These are phyloP conservation scores for Zymoseptoria brevis DNA, from an alignment of 2,329 filamentous ascomycete genomes.

Conservation along the genomic window DNA sequence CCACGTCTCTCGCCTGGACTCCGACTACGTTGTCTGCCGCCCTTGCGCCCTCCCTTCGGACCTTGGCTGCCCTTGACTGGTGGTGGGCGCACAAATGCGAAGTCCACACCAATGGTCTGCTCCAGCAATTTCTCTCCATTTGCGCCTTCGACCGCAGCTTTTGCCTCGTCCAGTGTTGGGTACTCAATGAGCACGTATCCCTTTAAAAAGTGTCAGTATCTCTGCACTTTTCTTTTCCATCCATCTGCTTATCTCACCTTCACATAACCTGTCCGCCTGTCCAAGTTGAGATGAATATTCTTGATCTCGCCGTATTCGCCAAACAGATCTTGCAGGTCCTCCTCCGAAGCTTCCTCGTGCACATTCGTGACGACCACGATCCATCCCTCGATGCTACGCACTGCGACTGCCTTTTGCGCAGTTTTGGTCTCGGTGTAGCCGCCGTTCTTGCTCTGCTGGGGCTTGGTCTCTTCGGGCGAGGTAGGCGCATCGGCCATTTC, in stretches of 20 bases:
- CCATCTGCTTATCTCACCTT: conserved; percentile 49
- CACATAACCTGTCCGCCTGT: conserved; percentile 75
- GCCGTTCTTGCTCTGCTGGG: conserved; percentile 15
- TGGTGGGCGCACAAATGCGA: conserved; percentile 75
- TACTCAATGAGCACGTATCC: conserved; percentile 83
- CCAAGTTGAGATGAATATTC: conserved; percentile 76
- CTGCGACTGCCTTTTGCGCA: conserved; percentile 64
- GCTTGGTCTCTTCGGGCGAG: conserved; percentile 23
- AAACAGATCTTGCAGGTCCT: conserved; percentile 73
- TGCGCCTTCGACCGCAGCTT: conserved; percentile 74
- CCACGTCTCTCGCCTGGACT: conserved; percentile 34
- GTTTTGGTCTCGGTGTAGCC: conserved; percentile 57
- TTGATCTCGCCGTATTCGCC: conserved; percentile 80
- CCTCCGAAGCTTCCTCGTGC: conserved; percentile 79
- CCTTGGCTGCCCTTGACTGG: conserved; percentile 45
- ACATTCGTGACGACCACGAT: conserved; percentile 81
- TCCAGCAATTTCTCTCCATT: conserved; percentile 70
- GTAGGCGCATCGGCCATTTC: conserved; percentile 52
- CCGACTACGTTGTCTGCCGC: conserved; percentile 35
- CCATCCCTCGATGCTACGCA: conserved; percentile 84
- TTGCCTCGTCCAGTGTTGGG: conserved; percentile 67
- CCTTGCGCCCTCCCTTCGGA: conserved; percentile 25
- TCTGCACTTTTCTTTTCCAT: not conserved
- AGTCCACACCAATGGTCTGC: conserved; percentile 73
- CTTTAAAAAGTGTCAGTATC: conserved; percentile 36